These are phyloP conservation scores for Rhodotorula sp. DNA, from an alignment of 1,284 basidiomycete genomes.

Conservation along the genomic window DNA sequence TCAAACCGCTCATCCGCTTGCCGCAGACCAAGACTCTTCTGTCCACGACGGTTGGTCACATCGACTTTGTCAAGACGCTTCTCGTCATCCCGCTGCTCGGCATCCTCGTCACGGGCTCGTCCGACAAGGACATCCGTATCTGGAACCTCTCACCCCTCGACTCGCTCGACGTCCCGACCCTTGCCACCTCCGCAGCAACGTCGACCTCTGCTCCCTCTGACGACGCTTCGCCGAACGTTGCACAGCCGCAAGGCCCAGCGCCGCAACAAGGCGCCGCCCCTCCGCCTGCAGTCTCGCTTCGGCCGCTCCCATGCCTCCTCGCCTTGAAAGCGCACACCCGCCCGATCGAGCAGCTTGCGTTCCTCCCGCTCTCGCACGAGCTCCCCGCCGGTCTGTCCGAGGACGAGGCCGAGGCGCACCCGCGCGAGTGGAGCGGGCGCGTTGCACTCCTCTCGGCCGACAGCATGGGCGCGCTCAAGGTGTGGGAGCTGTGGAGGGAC, in stretches of 20 bases:
- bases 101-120: slow-evolving; percentile 79
- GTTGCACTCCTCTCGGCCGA: slow-evolving; percentile 53
- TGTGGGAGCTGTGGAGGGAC: slow-evolving; percentile 62
- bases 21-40: slow-evolving; percentile 66
- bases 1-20: background rate
- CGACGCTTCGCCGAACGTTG: background rate
- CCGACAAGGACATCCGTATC: slow-evolving; percentile 83
- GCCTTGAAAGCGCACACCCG: slow-evolving; percentile 72
- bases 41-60: slow-evolving; percentile 70
- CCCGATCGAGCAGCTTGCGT: slow-evolving; percentile 65
- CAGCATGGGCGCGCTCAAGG: slow-evolving; percentile 44
- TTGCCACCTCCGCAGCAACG: background rate
- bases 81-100: slow-evolving; percentile 65
- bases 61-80: slow-evolving; percentile 82
- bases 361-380: slow-evolving; percentile 16
- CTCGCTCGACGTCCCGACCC: slow-evolving; percentile 50
- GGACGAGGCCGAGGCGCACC: slow-evolving; percentile 18
- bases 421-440: slow-evolving; percentile 57
- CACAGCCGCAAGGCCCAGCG: background rate
- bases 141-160: slow-evolving; percentile 62
- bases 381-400: background rate
- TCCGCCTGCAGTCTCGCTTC: slow-evolving; percentile 44
- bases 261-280: slow-evolving; percentile 40
- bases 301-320: slow-evolving; percentile 60
- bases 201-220: background rate